Evolutionary conservation across 176 grass and related monocot species (phyloP), one percentile per base, ranked within the genome.

Genomic region (Zizania latifolia): DNA sequence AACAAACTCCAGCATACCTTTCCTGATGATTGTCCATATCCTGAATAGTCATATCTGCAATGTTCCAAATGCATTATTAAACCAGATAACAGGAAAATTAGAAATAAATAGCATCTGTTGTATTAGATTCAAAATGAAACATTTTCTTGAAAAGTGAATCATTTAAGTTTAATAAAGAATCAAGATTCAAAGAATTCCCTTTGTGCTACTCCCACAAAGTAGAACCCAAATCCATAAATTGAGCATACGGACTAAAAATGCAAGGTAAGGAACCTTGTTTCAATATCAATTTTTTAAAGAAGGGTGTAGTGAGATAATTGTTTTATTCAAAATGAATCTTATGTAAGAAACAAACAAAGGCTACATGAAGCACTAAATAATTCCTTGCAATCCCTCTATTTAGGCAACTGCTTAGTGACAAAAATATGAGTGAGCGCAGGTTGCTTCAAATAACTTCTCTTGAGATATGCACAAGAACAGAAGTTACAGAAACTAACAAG

Each of bases 31-130:
- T 88, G 93, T 1, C 93, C 93, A 71, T 97, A 97, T 66, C 93
- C 93, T 84, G 93, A 97, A 78, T 97, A 97, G 82, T 97, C 93
- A 78, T 97, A 93, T 62, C 93, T 97, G 87, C 63, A 84, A 72
- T 38, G 63, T 67, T 69, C 61, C 43, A 76, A 79, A 72, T 55
- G 19, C 16, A 6, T 54, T 71, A 72, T 86, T 82, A 90, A 7
- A 72, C 28, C 68, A 35, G n/a, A 43, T 41, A 44, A 68, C 37
- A 89, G 9, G 50, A 67, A 67, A 75, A 73, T 64, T 10, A 41
- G 26, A 67, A 77, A 66, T 50, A 62, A 65, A 15, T 29, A 35
- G 16, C 16, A 39, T 74, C 63, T 60, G 29, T 16, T 65, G 22
- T 41, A 37, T 66, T 57, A 74, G 10, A 21, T 79, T 45, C 43